These are phyloP conservation scores for Xylariaceae sp. DNA, from an alignment of 2,329 filamentous ascomycete species.

Conservation along the genomic window DNA sequence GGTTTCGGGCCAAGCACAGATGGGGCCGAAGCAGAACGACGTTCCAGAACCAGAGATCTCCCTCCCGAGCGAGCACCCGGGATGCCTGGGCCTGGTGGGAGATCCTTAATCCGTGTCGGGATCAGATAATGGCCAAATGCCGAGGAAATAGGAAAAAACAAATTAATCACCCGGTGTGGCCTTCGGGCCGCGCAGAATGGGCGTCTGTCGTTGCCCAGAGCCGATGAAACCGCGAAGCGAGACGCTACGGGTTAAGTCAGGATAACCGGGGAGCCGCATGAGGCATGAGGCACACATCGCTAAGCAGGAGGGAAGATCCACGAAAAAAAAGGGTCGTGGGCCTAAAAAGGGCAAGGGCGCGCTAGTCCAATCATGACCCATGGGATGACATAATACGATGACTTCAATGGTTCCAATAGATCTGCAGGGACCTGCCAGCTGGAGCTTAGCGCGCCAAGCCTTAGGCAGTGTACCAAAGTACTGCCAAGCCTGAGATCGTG, in stretches of 20 bases:
- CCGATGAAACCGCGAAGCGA: neutral
- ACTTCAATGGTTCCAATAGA: slow-evolving; percentile 29
- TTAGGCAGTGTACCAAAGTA: neutral
- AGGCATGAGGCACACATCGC: too few relatives aligned
- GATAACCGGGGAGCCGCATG: neutral
- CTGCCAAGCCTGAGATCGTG: slow-evolving; percentile 1
- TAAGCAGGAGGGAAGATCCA: too few relatives aligned
- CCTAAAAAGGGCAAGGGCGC: neutral
- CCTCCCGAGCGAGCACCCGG: too few relatives aligned
- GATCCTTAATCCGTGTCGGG: too few relatives aligned
- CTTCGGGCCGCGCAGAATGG: neutral
- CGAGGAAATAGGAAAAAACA: too few relatives aligned
- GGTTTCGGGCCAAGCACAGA: too few relatives aligned
- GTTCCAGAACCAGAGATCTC: too few relatives aligned
- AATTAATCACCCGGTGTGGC: too few relatives aligned
- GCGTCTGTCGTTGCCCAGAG: neutral
- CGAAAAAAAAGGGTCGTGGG: neutral
- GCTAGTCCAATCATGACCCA: slow-evolving; percentile 22
- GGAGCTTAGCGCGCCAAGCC: neutral
- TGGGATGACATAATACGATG: slow-evolving; percentile 32
- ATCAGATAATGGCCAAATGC: too few relatives aligned
- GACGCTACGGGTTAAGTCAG: neutral
- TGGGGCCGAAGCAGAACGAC: too few relatives aligned
- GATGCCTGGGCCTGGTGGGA: too few relatives aligned
- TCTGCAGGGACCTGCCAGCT: slow-evolving; percentile 33